Conservation (phyloP, 352 stramenopile species). For the Phytophthora rubi region DNA sequence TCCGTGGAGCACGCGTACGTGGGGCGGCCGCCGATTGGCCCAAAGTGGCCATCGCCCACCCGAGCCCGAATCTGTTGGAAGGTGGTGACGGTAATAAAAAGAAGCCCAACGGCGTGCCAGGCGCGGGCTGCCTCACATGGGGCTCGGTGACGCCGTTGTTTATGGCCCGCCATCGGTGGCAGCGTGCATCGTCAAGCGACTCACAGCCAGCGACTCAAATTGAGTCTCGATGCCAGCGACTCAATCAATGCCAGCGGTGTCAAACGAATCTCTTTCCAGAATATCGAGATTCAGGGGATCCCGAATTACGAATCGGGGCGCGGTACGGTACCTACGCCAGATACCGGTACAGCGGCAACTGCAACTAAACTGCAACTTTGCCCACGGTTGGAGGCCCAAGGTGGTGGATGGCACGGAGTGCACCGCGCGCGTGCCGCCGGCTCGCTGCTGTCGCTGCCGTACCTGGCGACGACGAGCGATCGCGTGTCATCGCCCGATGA, state of each 20-base stretch:
- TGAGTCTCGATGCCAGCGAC: no score
- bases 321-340: not conserved
- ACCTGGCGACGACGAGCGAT: not conserved
- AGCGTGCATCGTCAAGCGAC: not conserved
- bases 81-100: slow-evolving; percentile 15
- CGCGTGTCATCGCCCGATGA: not conserved
- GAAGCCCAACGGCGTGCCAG: slow-evolving; percentile 23
- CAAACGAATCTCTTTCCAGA: slow-evolving; percentile 23
- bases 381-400: not conserved
- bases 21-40: slow-evolving; percentile 7
- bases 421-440: not conserved
- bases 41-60: slow-evolving; percentile 22
- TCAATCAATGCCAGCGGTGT: not conserved
- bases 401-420: not conserved
- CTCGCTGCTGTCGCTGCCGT: not conserved
- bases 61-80: slow-evolving; percentile 28
- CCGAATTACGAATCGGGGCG: not conserved
- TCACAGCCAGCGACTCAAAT: no score
- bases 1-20: slow-evolving; percentile 1
- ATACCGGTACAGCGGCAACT: slow-evolving; percentile 19
- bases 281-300: not conserved
- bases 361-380: slow-evolving; percentile 25
- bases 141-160: not conserved
- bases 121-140: slow-evolving; percentile 16
- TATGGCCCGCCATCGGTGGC: not conserved